A percentile compares a stretch with the other conserved stretches of the same genome.
These are phyloP conservation scores for Globisporangium abappressorium DNA, from an alignment of 352 stramenopile species.

Conservation along the genomic window DNA sequence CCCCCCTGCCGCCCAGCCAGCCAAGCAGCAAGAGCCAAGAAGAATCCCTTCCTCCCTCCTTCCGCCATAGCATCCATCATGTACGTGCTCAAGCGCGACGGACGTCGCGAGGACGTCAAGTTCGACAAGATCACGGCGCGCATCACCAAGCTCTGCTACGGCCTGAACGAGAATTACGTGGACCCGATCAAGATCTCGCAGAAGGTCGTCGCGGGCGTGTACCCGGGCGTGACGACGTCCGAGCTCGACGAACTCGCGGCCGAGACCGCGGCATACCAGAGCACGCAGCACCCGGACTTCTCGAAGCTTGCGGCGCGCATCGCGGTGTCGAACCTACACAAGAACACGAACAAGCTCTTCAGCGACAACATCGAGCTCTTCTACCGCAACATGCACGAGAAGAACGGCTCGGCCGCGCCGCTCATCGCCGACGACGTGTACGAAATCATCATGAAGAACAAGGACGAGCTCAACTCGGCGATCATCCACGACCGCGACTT, in stretches of 20 bases:
- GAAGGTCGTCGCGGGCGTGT: conserved; percentile 99
- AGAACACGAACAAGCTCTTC: conserved; percentile 97
- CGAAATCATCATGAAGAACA: conserved; percentile 94
- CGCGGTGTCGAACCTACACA: conserved; percentile 99
- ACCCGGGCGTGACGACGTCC: conserved; percentile 97
- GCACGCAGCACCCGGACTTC: conserved; percentile 98
- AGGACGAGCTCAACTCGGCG: conserved; percentile 94
- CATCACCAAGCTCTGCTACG: conserved; percentile 98
- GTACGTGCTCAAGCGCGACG: conserved; percentile 95
- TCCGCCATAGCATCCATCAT: conserved; percentile 40
- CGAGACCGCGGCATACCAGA: conserved; percentile 96
- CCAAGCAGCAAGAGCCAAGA: background rate
- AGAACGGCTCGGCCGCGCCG: conserved; percentile 90
- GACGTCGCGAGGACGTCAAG: conserved; percentile 91
- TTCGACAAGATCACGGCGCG: conserved; percentile 99
- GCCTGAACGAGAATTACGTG: conserved; percentile 96
- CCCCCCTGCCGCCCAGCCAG: background rate
- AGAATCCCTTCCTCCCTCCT: background rate
- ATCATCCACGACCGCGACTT: conserved; percentile 99
- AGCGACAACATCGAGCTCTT: conserved; percentile 93
- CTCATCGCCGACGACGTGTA: conserved; percentile 96
- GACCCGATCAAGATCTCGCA: conserved; percentile 97
- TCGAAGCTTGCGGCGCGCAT: conserved; percentile 98
- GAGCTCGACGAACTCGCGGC: conserved; percentile 98
- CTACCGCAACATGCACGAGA: conserved; percentile 95